Evolutionary conservation across 2,329 filamentous ascomycete species (phyloP), one percentile per base, ranked within the genome.

Genomic region (Diaporthe australafricana): DNA sequence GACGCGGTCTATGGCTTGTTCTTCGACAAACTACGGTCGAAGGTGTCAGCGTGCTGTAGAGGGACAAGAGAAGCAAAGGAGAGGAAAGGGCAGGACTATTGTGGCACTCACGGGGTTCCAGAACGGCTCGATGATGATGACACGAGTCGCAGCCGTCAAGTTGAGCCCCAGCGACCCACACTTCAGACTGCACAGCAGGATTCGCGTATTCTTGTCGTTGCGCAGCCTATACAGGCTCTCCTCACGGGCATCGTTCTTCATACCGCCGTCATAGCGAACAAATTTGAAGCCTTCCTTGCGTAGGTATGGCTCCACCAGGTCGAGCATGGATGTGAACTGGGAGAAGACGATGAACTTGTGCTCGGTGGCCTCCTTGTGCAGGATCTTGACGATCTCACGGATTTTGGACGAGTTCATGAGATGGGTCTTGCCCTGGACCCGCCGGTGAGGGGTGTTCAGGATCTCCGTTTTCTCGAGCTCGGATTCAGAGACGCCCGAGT

Each of bases 301-400:
- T 72, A 99, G 87, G 82, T 98, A 98, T 2, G 96, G 96, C 80
- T 98, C 95, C 74, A 99, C 91, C 35, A 98, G 91, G 83, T 98
- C 94, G 56, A 99, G 90, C 96, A 99, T 99, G 0, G 94, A 96
- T 0, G 96, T 99, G 83, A 99, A 99, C 78, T 98, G 94, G 1
- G 95, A 98, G 83, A 99, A 99, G 75, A 99, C 95, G 78, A 99
- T 99, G 79, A 98, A 97, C 80, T 99, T 99, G 87, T 98, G 94
- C 72, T 94, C 87, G 1, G 87, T 85, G 0, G 91, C 91, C 81
- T 99, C 96, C 55, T 90, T 90, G 75, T 91, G 89, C 11, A 99
- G 89, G 66, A 99, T 93, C 73, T 90, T 87, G 78, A 97, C 89
- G 25, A 98, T 88, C 77, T 96, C 91, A 55, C 93, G 91, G 78